Percentiles rank a stretch among this genome's conserved stretches.
Evolutionary conservation across 2,329 filamentous ascomycete species (phyloP).

Genomic region (Septoria linicola): DNA sequence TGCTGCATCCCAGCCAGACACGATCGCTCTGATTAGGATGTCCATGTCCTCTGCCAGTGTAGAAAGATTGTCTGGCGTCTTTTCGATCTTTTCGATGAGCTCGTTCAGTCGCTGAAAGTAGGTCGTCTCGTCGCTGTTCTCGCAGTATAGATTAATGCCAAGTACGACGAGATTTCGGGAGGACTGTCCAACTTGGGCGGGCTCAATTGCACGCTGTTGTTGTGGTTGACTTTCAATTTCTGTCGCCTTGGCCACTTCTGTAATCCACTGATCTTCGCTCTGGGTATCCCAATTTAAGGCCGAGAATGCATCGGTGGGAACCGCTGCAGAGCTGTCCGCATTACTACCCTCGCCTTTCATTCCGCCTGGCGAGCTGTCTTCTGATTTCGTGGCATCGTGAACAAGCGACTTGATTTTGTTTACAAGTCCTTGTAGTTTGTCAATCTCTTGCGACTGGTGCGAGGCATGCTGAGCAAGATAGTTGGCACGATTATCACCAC

Average conservation of each 20-base stretch:
- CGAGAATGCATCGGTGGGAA: constrained; percentile 9
- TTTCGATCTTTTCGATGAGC: constrained; percentile 22
- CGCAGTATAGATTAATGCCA: constrained; percentile 23
- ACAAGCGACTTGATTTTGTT: constrained; percentile 26
- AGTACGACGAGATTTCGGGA: constrained; percentile 26
- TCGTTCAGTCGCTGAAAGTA: constrained; percentile 25
- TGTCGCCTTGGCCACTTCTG: constrained; percentile 10
- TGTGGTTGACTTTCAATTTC: constrained; percentile 3
- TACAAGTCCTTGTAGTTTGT: constrained; percentile 26
- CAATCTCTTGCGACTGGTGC: constrained; percentile 27
- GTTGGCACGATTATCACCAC: constrained; percentile 23
- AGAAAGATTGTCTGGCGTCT: constrained; percentile 24
- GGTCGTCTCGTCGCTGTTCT: constrained; percentile 22
- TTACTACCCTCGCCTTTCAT: constrained; percentile 18
- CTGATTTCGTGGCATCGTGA: constrained; percentile 24
- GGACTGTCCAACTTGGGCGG: constrained; percentile 3
- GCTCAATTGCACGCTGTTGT: constrained; percentile 1
- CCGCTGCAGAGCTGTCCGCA: constrained; percentile 8
- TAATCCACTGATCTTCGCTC: constrained; percentile 24
- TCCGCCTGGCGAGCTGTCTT: constrained; percentile 7
- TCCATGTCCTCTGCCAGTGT: constrained; percentile 22
- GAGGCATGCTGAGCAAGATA: constrained; percentile 28
- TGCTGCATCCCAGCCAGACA: constrained; percentile 25
- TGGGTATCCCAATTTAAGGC: constrained; percentile 14
- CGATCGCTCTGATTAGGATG: constrained; percentile 25